A percentile compares a stretch with the other conserved stretches of the same genome.
These are phyloP conservation scores for Pseudocercospora eumusae DNA, from an alignment of 2,329 filamentous ascomycete species.

Conservation along the genomic window DNA sequence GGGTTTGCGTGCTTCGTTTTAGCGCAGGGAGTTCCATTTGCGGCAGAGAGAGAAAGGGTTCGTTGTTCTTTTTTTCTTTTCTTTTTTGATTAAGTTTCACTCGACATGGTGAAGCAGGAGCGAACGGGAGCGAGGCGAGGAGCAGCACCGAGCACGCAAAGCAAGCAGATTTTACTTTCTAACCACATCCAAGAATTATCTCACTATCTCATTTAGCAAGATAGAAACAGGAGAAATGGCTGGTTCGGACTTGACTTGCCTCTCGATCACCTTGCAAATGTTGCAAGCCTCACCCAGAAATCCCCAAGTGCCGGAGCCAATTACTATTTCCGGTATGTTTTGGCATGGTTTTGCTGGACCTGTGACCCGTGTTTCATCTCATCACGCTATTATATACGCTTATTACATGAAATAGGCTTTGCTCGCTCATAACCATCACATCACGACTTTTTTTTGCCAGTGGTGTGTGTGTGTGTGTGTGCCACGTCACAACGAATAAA, in stretches of 20 bases:
- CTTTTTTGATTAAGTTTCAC: constrained; percentile 1
- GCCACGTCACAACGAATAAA: too few relatives aligned
- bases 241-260: not conserved
- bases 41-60: not conserved
- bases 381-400: not conserved
- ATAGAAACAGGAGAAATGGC: not conserved
- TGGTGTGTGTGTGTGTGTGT: too few relatives aligned
- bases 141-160: too few relatives aligned
- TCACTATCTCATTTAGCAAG: not conserved
- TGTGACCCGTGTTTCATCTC: not conserved
- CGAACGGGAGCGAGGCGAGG: not conserved
- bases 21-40: constrained; percentile 7
- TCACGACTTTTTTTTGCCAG: too few relatives aligned
- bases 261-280: not conserved
- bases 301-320: not conserved
- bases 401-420: not conserved
- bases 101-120: not conserved
- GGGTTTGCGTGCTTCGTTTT: constrained; percentile 1
- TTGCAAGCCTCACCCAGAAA: not conserved
- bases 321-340: constrained; percentile 5
- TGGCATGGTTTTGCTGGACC: not conserved
- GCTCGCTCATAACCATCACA: not conserved
- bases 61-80: too few relatives aligned
- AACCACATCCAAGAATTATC: not conserved
- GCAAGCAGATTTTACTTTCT: not conserved